These are phyloP conservation scores for Rhododendron henanense DNA, from an alignment of 148 eudicot genomes.

Conservation along the genomic window DNA sequence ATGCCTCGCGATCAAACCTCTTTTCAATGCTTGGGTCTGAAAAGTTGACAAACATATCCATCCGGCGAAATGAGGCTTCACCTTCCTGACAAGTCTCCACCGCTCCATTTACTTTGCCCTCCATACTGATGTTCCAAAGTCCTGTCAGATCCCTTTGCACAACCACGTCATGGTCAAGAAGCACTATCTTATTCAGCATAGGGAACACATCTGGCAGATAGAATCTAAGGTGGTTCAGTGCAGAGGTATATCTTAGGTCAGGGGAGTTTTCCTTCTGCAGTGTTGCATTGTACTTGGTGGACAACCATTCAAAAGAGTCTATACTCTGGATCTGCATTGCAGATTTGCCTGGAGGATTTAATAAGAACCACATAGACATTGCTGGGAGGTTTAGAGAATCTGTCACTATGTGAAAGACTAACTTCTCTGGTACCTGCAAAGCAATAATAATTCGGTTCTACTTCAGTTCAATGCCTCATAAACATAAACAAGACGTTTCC, in stretches of 20 bases:
- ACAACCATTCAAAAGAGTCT: conserved; percentile 50
- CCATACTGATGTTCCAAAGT: conserved; percentile 70
- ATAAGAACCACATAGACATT: conserved; percentile 89
- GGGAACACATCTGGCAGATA: conserved; percentile 91
- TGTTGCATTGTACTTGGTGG: conserved; percentile 29
- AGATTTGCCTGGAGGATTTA: conserved; percentile 77
- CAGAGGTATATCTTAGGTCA: conserved; percentile 83
- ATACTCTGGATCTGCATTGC: conserved; percentile 65
- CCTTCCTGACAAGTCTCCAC: conserved; percentile 76
- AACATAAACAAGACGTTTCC: background rate
- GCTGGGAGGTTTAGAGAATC: conserved; percentile 82
- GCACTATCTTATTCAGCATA: conserved; percentile 61
- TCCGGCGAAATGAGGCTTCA: conserved; percentile 54
- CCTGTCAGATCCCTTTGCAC: conserved; percentile 72
- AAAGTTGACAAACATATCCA: conserved; percentile 76
- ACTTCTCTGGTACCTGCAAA: conserved; percentile 78
- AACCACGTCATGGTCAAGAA: conserved; percentile 96
- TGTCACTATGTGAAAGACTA: conserved; percentile 84
- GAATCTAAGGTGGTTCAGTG: conserved; percentile 85
- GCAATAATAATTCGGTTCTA: conserved; percentile 4
- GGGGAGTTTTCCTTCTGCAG: conserved; percentile 43
- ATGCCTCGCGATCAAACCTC: conserved; percentile 54
- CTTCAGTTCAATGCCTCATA: background rate
- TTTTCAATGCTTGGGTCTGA: conserved; percentile 64
- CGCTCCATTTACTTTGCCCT: conserved; percentile 84